phyloP scores from a whole-genome alignment of 768 basidiomycete genomes.

The Suillus lakei region DNA sequence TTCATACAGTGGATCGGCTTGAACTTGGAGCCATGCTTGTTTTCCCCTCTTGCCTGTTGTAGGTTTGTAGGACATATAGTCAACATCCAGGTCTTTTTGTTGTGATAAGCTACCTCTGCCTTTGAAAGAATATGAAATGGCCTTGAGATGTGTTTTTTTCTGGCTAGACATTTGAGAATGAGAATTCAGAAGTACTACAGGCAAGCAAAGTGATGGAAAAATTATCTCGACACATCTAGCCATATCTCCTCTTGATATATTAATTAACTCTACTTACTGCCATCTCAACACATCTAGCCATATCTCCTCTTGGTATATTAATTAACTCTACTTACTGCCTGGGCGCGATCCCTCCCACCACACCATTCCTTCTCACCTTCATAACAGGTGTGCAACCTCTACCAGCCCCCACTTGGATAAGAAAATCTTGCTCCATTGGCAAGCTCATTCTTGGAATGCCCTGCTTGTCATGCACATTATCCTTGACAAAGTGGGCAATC shows the following conservation, averaged over 20 bases:
- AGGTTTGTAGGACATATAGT: not conserved
- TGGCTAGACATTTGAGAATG: not conserved
- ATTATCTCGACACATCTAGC: not conserved
- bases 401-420: not conserved
- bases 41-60: not conserved
- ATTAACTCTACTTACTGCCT: not conserved
- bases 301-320: not conserved
- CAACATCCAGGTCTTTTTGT: not conserved
- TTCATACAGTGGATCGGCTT: not conserved
- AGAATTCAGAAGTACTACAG: not conserved
- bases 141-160: not conserved
- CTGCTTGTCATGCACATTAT: slow-evolving; percentile 5
- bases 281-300: not conserved
- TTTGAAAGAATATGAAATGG: not conserved
- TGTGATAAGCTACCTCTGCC: not conserved
- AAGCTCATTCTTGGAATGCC: not conserved
- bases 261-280: too few relatives aligned
- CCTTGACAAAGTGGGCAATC: slow-evolving; percentile 2
- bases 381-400: not conserved
- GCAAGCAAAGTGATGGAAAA: not conserved
- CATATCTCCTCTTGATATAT: too few relatives aligned
- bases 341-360: not conserved
- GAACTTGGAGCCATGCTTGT: not conserved
- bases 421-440: slow-evolving; percentile 1
- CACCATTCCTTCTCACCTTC: not conserved